These are phyloP conservation scores for Besnoitia besnoiti DNA, from an alignment of 169 alveolate species.

Conservation along the genomic window DNA sequence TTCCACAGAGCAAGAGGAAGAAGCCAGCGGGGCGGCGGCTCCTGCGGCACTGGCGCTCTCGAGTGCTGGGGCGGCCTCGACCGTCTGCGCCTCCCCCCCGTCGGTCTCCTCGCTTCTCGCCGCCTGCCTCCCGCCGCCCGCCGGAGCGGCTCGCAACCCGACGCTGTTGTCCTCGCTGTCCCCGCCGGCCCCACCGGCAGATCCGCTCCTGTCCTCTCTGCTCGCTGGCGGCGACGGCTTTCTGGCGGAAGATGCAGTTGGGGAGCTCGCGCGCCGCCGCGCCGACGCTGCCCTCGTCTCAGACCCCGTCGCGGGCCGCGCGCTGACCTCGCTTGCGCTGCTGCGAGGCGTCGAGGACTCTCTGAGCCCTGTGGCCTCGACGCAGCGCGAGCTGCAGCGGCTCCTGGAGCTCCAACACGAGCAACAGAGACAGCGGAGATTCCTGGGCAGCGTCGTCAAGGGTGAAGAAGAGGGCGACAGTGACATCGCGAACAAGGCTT, in stretches of 20 bases:
- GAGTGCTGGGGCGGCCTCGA: not conserved
- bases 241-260: not conserved
- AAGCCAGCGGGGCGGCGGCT: not conserved
- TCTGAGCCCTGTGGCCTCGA: not conserved
- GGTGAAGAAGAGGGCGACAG: not conserved
- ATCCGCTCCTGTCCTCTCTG: not conserved
- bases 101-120: not conserved
- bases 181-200: not conserved
- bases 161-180: too few relatives aligned
- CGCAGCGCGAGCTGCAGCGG: not conserved
- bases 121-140: not conserved
- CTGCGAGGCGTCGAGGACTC: not conserved
- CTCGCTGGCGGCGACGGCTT: not conserved
- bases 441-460: not conserved
- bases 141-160: not conserved
- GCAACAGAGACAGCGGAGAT: not conserved
- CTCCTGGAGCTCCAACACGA: not conserved
- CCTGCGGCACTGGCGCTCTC: too few relatives aligned
- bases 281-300: not conserved
- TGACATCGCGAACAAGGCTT: not conserved
- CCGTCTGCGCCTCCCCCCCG: not conserved
- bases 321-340: not conserved
- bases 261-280: not conserved
- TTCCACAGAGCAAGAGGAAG: slow-evolving; percentile 30
- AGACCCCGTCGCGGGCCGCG: not conserved